Conservation (phyloP, 2,329 filamentous ascomycete genomes). For the Aureobasidium subglaciale region DNA sequence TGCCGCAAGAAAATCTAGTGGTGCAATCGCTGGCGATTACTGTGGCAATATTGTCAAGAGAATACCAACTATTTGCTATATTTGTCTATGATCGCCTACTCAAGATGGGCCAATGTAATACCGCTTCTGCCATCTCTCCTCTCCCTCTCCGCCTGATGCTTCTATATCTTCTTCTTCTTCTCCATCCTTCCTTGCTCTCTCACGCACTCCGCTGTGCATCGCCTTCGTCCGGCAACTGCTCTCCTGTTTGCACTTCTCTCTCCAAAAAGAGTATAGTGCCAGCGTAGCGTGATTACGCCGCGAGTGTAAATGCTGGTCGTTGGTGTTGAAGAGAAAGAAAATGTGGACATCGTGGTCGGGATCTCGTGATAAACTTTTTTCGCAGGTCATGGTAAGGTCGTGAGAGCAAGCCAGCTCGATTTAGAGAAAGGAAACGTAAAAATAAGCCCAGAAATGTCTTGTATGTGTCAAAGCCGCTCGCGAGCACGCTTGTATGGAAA, state of each 20-base stretch:
- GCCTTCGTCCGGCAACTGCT: not conserved
- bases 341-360: conserved; percentile 7
- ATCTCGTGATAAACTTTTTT: conserved; percentile 16
- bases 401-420: conserved; percentile 9
- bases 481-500: conserved; percentile 5
- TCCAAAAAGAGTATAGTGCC: too few species aligned
- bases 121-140: conserved; percentile 13
- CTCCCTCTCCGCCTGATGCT: conserved; percentile 14
- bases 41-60: too few species aligned
- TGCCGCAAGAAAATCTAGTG: too few species aligned
- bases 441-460: not conserved
- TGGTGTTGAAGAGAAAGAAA: conserved; percentile 1
- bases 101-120: not conserved
- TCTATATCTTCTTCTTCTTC: not conserved
- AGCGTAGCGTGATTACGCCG: too few species aligned
- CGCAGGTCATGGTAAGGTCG: conserved; percentile 12
- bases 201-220: not conserved
- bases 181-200: not conserved
- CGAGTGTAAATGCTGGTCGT: not conserved
- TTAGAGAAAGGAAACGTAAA: not conserved
- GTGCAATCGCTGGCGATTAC: too few species aligned
- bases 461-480: conserved; percentile 1
- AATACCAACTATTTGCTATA: not conserved
- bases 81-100: too few species aligned
- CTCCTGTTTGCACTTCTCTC: too few species aligned